Evolutionary conservation across 2,329 filamentous ascomycete genomes (phyloP), one percentile per base, ranked within the genome.

Genomic region (Trichoderma sp.): DNA sequence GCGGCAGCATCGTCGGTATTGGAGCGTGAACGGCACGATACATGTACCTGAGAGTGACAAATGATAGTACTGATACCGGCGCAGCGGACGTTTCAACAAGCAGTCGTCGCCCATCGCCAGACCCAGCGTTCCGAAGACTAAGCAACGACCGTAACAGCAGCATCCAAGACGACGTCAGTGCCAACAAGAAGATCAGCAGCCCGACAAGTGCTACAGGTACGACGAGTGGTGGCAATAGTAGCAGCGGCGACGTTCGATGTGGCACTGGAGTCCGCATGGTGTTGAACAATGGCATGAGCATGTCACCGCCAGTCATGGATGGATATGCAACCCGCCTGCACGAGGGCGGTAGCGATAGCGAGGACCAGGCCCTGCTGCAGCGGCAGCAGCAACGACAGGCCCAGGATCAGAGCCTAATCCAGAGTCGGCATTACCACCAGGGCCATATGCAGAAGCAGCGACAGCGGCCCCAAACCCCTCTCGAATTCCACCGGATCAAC

Each of bases 291-390:
- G 82, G 81, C 79, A 83, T 85, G 82, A 85, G 80, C 78, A 81
- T 83, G 78, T 78, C 81, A 74, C 81, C 82, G 73, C 79, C 80
- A 75, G 82, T 81, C 75, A 86, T 86, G 84, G 84, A 85, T 76
- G 68, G 59, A 78, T 81, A 79, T 63, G 73, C 72, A 73, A 79
- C 75, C 77, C 79, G 74, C 73, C 76, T 76, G 73, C 80, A 80
- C 75, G 79, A 80, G 77, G 79, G 79, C 74, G 78, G 80, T 74
- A 81, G 78, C 76, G 79, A 81, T 74, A 75, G 79, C 74, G 79
- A 78, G 68, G 73, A 76, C 77, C 78, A 75, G 79, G 78, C 75
- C 73, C 76, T 74, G 78, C 79, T 75, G 79, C 80, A 77, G 77
- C 77, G 71, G 75, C 76, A 73, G 75, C 76, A 71, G 74, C 78